Base-by-base conservation (phyloP, 164 flowering plant genomes). In the Platanus orientalis region DNA sequence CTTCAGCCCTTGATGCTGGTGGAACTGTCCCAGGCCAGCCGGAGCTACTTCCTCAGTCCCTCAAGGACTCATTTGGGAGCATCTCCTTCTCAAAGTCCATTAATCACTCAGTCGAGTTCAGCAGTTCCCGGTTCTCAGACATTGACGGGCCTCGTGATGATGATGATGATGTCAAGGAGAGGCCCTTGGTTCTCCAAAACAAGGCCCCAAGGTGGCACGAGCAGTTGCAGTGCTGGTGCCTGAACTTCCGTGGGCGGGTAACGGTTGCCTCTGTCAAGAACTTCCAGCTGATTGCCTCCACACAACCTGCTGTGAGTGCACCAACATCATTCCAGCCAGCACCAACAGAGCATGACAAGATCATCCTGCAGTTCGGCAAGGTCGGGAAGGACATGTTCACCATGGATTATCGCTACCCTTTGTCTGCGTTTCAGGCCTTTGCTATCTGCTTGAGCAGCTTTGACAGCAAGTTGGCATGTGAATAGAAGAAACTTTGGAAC, bases 141-240 rank as follows among this genome's bases (percentile, higher is more conserved):
- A 52, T 68, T 23, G 50, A 44, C 16, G 49, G 49, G 5, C 19
- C 49, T 19, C 20, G 19, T 45, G 49, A 45, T 14, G 54, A 56
- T 9, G 54, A 63, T 30, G 62, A 62, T 19, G 29, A 14, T 0
- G 67, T 68, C 11, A 72, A 72, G 32, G 89, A 79, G 7, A 79
- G 72, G 20, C 62, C 66, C 68, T 67, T 90, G 51, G 67, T 80
- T 21, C 69, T 90, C 75, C 81, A 75, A 68, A 90, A 90, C 76
- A 90, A 87, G 71, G 76, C 87, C 14, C 91, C 92, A 3, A 75
- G 87, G 54, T 89, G 96, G 96, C 96, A 89, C 65, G 92, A 86
- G 65, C 93, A 89, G 68, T 85, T 87, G 30, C 93, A 89, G 72
- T 89, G 93, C 76, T 89, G 96, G 93, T 87, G 96, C 68, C 75